Conservation (phyloP, 352 stramenopile species). For the Phytophthora colocasiae region DNA sequence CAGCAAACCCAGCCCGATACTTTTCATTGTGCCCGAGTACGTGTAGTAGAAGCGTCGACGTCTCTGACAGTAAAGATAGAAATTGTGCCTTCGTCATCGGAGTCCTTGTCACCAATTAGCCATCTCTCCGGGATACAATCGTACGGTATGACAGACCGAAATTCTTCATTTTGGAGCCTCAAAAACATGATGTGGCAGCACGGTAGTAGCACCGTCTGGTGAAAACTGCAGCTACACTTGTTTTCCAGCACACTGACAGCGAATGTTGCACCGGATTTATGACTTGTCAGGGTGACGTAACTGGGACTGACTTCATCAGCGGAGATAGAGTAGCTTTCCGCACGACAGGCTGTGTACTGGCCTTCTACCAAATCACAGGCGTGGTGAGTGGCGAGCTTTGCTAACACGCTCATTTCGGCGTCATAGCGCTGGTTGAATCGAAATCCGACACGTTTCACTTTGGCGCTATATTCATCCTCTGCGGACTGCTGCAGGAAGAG, state of each 20-base stretch:
- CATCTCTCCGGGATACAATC: not conserved
- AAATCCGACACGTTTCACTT: slow-evolving; percentile 8
- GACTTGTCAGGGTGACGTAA: not conserved
- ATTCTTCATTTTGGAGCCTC: not conserved
- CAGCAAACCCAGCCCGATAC: too few relatives aligned
- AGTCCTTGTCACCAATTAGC: not conserved
- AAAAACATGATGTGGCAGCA: slow-evolving; percentile 18
- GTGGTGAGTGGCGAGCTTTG: slow-evolving; percentile 7
- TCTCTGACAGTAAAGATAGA: too few relatives aligned
- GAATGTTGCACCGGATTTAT: not conserved
- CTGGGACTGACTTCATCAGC: not conserved
- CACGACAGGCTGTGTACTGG: slow-evolving; percentile 3
- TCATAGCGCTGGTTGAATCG: slow-evolving; percentile 11
- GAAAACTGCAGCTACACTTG: slow-evolving; percentile 14
- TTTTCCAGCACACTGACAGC: not conserved
- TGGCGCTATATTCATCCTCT: not conserved
- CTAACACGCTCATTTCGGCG: not conserved
- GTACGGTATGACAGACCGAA: not conserved
- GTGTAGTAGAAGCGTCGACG: too few relatives aligned
- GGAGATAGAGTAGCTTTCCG: not conserved
- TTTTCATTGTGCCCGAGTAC: too few relatives aligned
- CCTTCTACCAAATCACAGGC: slow-evolving; percentile 12
- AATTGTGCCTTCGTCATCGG: too few relatives aligned
- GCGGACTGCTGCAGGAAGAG: slow-evolving; percentile 15
- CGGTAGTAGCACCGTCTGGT: not conserved